Percentiles rank a stretch among this genome's conserved stretches.
Conservation (phyloP, 2,329 filamentous ascomycete genomes). For the Cryphonectria parasitica region DNA sequence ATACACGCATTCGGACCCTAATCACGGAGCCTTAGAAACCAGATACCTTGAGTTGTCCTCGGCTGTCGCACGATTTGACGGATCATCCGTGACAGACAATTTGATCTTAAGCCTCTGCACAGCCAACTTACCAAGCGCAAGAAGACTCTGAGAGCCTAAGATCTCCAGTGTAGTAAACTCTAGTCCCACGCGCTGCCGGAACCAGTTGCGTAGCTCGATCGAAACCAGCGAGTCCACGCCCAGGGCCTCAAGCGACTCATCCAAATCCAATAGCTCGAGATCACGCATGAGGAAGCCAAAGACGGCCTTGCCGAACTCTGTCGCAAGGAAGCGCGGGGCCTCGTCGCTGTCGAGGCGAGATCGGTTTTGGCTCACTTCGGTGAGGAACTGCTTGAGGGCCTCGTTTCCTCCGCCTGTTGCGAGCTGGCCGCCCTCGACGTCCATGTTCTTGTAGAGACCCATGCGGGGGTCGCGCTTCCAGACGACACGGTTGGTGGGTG, state of each 20-base stretch:
- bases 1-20: background rate
- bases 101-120: background rate
- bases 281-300: constrained; percentile 13
- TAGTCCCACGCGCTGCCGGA: constrained; percentile 14
- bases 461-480: constrained; percentile 25
- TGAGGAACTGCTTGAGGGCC: constrained; percentile 17
- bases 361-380: constrained; percentile 5
- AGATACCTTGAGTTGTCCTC: constrained; percentile 1
- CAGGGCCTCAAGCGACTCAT: constrained; percentile 14
- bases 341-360: constrained; percentile 12
- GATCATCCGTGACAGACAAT: background rate
- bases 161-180: constrained; percentile 27
- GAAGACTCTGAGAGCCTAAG: background rate
- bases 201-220: constrained; percentile 25
- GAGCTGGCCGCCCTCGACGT: background rate
- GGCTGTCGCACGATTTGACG: background rate
- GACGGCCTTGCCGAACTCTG: constrained; percentile 22
- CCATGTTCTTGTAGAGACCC: constrained; percentile 23
- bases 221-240: constrained; percentile 26
- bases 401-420: constrained; percentile 2
- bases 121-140: background rate
- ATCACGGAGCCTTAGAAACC: background rate
- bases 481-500: constrained; percentile 17
- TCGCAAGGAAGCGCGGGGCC: constrained; percentile 17
- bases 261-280: constrained; percentile 15